Conservation (phyloP, 2,329 filamentous ascomycete species). For the Ceratocystis lukuohia region DNA sequence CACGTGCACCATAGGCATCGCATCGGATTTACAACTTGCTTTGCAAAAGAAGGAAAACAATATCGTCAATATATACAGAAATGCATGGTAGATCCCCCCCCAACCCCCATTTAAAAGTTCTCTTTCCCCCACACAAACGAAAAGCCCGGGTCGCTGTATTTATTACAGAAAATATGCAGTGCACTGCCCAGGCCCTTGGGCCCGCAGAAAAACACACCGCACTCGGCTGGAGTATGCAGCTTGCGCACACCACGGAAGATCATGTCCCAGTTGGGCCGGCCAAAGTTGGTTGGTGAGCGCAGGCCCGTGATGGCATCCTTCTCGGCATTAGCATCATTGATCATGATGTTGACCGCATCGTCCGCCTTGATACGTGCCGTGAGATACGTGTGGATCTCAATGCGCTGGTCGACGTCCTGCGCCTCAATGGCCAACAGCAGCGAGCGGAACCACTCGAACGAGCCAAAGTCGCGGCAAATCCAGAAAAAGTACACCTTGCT, state of each 20-base stretch:
- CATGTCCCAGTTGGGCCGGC: conserved; percentile 80
- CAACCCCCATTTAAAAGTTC: conserved; percentile 40
- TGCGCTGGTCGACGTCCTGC: conserved; percentile 68
- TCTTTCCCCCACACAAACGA: conserved; percentile 57
- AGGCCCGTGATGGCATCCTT: conserved; percentile 75
- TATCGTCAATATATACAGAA: no score
- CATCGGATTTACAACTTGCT: background rate
- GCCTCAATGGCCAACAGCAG: conserved; percentile 73
- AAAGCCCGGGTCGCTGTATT: conserved; percentile 71
- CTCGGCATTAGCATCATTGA: conserved; percentile 75
- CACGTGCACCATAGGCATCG: background rate
- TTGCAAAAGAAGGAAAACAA: background rate
- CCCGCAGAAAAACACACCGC: conserved; percentile 74
- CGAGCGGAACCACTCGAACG: conserved; percentile 81
- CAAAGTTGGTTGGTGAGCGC: conserved; percentile 71
- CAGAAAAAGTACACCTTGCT: conserved; percentile 89
- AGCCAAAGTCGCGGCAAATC: conserved; percentile 78
- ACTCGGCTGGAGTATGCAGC: conserved; percentile 58
- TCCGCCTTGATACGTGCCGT: conserved; percentile 77
- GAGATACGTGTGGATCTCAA: conserved; percentile 82
- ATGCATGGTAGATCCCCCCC: no score
- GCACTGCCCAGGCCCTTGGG: conserved; percentile 66
- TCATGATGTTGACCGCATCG: conserved; percentile 84
- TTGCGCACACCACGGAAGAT: conserved; percentile 75
- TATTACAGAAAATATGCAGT: conserved; percentile 73